These are phyloP conservation scores for Cetraspora pellucida DNA, from an alignment of 192 early-diverging fungal species.

Conservation along the genomic window DNA sequence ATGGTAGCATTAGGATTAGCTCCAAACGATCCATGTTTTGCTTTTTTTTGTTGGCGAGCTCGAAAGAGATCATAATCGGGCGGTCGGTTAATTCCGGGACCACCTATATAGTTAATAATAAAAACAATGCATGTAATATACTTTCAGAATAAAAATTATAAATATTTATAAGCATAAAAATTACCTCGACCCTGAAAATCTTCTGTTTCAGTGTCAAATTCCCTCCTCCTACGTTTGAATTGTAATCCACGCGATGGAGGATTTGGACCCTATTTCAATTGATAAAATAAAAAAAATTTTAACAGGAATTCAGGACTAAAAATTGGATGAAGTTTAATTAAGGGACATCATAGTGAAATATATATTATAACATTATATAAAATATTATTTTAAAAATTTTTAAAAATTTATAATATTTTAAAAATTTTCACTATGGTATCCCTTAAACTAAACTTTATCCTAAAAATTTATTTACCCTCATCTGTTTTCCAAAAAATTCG, in stretches of 20 bases:
- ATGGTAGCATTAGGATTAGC: too few relatives aligned
- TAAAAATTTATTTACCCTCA: conserved; percentile 10
- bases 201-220: conserved; percentile 25
- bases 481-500: conserved; percentile 30
- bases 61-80: conserved; percentile 61
- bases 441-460: too few relatives aligned
- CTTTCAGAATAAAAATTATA: not conserved
- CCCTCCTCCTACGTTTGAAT: not conserved
- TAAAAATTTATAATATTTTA: too few relatives aligned
- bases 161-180: not conserved
- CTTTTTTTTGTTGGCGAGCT: conserved; percentile 44
- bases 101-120: not conserved
- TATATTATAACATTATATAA: too few relatives aligned
- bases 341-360: too few relatives aligned
- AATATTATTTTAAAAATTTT: too few relatives aligned
- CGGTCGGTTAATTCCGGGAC: conserved; percentile 55
- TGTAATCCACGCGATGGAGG: not conserved
- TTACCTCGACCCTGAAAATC: conserved; percentile 13
- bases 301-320: too few relatives aligned
- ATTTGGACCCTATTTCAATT: not conserved
- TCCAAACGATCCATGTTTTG: too few relatives aligned
- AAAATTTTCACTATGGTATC: too few relatives aligned
- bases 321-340: too few relatives aligned
- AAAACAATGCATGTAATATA: not conserved
- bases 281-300: not conserved